Evolutionary conservation across 1,284 basidiomycete species (phyloP).

Genomic region (Moesziomyces aphidis): DNA sequence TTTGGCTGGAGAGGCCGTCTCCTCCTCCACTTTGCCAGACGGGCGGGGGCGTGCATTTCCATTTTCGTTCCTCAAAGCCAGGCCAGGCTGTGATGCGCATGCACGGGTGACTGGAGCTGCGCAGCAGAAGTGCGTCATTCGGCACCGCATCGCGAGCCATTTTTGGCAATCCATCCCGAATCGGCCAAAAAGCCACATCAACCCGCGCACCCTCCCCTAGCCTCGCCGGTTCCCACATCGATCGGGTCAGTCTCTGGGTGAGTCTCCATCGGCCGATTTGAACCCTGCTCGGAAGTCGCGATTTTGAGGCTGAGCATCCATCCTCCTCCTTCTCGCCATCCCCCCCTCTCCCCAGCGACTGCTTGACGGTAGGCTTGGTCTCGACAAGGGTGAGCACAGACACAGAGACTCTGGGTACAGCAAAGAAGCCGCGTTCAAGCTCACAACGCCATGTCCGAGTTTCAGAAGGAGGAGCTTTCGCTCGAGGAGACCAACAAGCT

Average conservation of each 20-base stretch:
- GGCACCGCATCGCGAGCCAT: slow-evolving; percentile 17
- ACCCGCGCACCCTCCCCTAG: neutral
- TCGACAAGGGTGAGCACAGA: slow-evolving; percentile 34
- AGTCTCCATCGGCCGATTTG: neutral
- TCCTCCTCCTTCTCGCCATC: neutral
- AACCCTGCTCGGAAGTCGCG: slow-evolving; percentile 2
- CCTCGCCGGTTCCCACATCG: neutral
- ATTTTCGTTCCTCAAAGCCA: neutral
- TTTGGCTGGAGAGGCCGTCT: too few relatives aligned
- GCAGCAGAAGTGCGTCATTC: slow-evolving; percentile 37
- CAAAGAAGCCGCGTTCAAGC: slow-evolving; percentile 17
- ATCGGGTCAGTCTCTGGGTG: neutral
- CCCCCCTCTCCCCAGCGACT: too few relatives aligned
- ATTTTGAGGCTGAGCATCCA: neutral
- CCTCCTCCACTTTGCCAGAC: too few relatives aligned
- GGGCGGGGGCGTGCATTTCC: neutral
- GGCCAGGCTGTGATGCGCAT: neutral
- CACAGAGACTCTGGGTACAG: slow-evolving; percentile 2
- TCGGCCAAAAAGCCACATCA: neutral
- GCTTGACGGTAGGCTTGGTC: neutral
- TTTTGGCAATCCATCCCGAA: slow-evolving; percentile 2
- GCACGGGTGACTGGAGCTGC: neutral
- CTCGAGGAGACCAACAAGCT: slow-evolving; percentile 99
- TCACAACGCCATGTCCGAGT: slow-evolving; percentile 62
- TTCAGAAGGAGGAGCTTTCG: slow-evolving; percentile 79